A percentile compares a stretch with the other conserved stretches of the same genome.
phyloP scores from a whole-genome alignment of 805 yeast genomes.

The Yarrowia sp. region DNA sequence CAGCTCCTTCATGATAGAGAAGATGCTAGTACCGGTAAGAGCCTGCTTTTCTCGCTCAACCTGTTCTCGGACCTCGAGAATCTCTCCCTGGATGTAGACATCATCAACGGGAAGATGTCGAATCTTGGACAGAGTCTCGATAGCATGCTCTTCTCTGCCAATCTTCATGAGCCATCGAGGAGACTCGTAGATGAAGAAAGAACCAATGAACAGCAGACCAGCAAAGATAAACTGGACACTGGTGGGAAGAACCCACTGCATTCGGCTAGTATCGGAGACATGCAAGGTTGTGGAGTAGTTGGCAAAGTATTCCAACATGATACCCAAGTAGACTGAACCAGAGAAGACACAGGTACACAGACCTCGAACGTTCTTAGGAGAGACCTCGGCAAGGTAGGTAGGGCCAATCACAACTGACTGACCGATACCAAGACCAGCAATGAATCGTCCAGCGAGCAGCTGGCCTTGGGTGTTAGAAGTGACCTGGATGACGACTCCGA shows the following conservation, averaged over 20 bases:
- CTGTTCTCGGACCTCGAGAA: slow-evolving; percentile 52
- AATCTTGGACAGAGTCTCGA: slow-evolving; percentile 44
- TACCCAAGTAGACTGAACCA: slow-evolving; percentile 60
- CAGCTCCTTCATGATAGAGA: slow-evolving; percentile 42
- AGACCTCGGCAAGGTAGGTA: slow-evolving; percentile 51
- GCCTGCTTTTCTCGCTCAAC: slow-evolving; percentile 42
- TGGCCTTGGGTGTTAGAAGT: slow-evolving; percentile 49
- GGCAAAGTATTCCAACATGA: slow-evolving; percentile 47
- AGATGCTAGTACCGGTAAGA: slow-evolving; percentile 33
- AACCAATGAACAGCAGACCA: slow-evolving; percentile 46
- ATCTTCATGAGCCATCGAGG: slow-evolving; percentile 55
- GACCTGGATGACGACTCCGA: slow-evolving; percentile 50
- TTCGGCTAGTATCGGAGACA: slow-evolving; percentile 40
- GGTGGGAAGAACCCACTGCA: slow-evolving; percentile 56
- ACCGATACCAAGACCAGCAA: slow-evolving; percentile 59
- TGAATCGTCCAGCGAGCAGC: slow-evolving; percentile 54
- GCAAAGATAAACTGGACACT: slow-evolving; percentile 43
- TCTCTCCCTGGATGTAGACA: slow-evolving; percentile 51
- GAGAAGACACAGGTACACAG: slow-evolving; percentile 52
- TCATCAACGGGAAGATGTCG: slow-evolving; percentile 49
- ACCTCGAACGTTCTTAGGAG: slow-evolving; percentile 55
- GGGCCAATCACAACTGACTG: slow-evolving; percentile 60
- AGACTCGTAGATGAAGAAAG: slow-evolving; percentile 49
- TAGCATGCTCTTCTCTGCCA: slow-evolving; percentile 45
- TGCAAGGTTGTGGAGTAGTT: slow-evolving; percentile 54